Conservation (phyloP, 139 green algal species). For the Haematococcus sp. region DNA sequence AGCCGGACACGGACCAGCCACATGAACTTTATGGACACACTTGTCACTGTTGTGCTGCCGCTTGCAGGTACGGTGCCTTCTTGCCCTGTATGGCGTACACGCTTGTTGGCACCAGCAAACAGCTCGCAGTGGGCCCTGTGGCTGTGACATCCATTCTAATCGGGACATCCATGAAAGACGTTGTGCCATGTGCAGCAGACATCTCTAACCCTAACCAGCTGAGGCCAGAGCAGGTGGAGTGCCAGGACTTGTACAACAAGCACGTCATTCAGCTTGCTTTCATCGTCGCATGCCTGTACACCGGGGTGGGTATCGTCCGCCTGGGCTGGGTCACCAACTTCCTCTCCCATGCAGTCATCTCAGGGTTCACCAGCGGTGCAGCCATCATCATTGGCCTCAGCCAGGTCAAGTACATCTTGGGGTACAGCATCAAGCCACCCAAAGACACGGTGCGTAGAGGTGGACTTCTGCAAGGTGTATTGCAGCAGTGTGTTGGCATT, state of each 20-base stretch:
- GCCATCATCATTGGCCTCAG: conserved; percentile 80
- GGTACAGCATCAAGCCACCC: conserved; percentile 24
- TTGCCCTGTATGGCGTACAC: conserved; percentile 77
- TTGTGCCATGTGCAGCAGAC: conserved; percentile 12
- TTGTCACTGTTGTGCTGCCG: neutral
- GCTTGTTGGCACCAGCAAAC: conserved; percentile 60
- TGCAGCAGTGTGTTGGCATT: no score
- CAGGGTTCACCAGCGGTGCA: conserved; percentile 84
- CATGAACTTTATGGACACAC: neutral
- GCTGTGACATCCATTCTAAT: conserved; percentile 43
- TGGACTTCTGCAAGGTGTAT: neutral
- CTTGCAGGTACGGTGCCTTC: conserved; percentile 71
- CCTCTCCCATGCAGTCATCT: conserved; percentile 77
- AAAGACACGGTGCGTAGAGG: conserved; percentile 11
- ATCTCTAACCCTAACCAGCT: conserved; percentile 31
- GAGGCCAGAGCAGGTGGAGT: conserved; percentile 6
- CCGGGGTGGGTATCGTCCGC: conserved; percentile 65
- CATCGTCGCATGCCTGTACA: conserved; percentile 75
- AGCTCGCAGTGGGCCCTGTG: conserved; percentile 38
- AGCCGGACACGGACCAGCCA: no score
- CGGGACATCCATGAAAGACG: conserved; percentile 12
- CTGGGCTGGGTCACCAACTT: conserved; percentile 89
- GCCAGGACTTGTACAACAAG: conserved; percentile 27
- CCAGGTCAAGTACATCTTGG: conserved; percentile 52
- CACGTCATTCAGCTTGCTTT: conserved; percentile 66